Base-by-base conservation (phyloP, 208 protist genomes). In the Leishmania martiniquensis region DNA sequence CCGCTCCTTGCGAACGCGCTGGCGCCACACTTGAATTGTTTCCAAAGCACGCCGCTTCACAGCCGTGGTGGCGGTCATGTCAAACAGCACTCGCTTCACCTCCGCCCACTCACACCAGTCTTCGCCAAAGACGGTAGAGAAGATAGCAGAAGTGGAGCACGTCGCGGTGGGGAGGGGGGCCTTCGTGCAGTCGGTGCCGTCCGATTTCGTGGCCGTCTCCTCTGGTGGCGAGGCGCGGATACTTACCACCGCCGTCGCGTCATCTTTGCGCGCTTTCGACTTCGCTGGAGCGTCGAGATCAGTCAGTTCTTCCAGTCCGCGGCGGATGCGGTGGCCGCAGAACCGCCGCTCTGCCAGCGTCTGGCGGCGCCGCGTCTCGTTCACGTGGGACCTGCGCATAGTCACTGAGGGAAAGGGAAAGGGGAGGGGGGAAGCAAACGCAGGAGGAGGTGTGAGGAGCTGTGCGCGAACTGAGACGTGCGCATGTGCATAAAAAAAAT, bases 71-170 rank as follows among this genome's bases (percentile, higher is more conserved):
- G 82, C 81, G 12, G 45, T 75, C 34, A 78, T 45, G 75, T 84
- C 65, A 74, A 97, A 97, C 47, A 97, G 81, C 1, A 78, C 45
- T 12, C 76, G 78, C 80, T 95, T 96, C 65, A 93, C 89, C 20
- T 72, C 60, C 7, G 75, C 37, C 92, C 93, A 97, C 72, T 92
- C 91, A 4, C 76, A 54, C 89, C 91, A 95, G 72, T 87, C 89
- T 1, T 42, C 49, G 29, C 87, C 93, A 71, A 96, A 96, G 32
- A 95, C 90, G 67, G 85, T 88, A 13, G 73, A 37, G 57, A 76
- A 74, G 17, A 87, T 71, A 17, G 34, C 70, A 10, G 75, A 25
- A 32, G 45, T 63, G n/a, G 25, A 20, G 37, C 39, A 17, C 20
- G 29, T 1, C 29, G 13, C 17, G 37, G 29, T 34, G 60, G 4